Evolutionary conservation across 2,329 filamentous ascomycete genomes (phyloP).

Genomic region (Epicoccum nigrum): DNA sequence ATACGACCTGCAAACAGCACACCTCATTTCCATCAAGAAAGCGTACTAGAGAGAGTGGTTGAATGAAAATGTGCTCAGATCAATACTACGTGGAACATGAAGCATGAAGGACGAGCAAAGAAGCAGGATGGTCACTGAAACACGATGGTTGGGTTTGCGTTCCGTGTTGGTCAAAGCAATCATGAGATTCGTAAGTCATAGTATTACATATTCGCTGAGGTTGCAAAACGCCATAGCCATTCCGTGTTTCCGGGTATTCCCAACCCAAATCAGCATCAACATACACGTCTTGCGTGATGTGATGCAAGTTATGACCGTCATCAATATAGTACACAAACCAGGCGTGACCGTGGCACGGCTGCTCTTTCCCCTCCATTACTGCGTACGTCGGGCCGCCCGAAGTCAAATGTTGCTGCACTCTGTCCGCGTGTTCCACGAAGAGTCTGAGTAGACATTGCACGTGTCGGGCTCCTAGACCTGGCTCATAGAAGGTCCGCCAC

Average conservation of each 20-base stretch:
- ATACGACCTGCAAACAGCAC: too few species aligned
- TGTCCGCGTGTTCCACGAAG: conserved; percentile 36
- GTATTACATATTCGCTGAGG: conserved; percentile 6
- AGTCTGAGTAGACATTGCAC: conserved; percentile 31
- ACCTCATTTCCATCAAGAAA: too few species aligned
- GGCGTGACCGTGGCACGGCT: not conserved
- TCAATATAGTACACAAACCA: conserved; percentile 19
- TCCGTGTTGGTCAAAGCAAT: not conserved
- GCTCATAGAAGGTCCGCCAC: conserved; percentile 59
- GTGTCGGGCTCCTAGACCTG: conserved; percentile 55
- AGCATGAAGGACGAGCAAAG: too few species aligned
- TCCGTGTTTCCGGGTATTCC: conserved; percentile 3
- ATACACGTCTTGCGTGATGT: conserved; percentile 8
- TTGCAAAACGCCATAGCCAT: conserved; percentile 3
- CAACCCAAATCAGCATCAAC: not conserved
- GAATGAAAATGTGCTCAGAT: too few species aligned
- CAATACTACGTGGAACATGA: too few species aligned
- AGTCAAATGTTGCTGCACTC: conserved; percentile 21
- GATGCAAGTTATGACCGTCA: conserved; percentile 11
- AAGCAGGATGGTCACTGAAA: too few species aligned
- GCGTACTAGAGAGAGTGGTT: too few species aligned
- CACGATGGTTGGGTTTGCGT: too few species aligned
- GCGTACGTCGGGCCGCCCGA: not conserved
- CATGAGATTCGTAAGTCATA: conserved; percentile 12
- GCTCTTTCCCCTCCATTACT: not conserved